Conservation (phyloP, 2,329 filamentous ascomycete genomes). For the Colletotrichum orbiculare region DNA sequence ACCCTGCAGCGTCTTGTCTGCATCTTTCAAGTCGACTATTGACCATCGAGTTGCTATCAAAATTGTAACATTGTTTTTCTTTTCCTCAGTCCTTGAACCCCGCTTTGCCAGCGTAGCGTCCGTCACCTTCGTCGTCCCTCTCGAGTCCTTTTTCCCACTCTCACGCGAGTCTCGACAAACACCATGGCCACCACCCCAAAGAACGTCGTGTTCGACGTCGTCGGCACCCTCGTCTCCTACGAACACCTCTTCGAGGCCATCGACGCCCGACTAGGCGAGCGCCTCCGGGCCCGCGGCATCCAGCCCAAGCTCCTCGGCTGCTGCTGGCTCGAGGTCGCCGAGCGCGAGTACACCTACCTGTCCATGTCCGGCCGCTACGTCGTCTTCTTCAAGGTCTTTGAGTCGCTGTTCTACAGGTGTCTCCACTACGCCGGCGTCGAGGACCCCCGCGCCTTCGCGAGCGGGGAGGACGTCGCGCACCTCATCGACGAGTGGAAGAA, state of each 20-base stretch:
- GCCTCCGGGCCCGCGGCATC: slow-evolving; percentile 52
- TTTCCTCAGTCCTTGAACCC: no score
- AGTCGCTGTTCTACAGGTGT: slow-evolving; percentile 59
- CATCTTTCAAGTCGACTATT: no score
- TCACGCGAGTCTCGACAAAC: no score
- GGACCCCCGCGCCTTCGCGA: slow-evolving; percentile 54
- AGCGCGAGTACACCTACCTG: slow-evolving; percentile 62
- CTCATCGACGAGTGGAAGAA: slow-evolving; percentile 52
- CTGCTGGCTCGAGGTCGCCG: slow-evolving; percentile 58
- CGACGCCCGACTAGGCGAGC: slow-evolving; percentile 52
- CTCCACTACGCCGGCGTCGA: slow-evolving; percentile 56
- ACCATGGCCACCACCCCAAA: slow-evolving; percentile 41
- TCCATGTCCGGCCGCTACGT: slow-evolving; percentile 56
- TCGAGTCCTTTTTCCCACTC: no score
- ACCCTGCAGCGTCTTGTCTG: no score
- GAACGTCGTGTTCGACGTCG: slow-evolving; percentile 63
- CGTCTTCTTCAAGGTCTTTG: slow-evolving; percentile 55
- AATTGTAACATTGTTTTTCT: no score
- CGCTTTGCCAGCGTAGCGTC: no score
- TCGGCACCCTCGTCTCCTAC: slow-evolving; percentile 61
- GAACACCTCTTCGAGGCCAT: slow-evolving; percentile 55
- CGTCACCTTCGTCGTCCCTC: no score
- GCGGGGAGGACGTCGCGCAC: slow-evolving; percentile 53
- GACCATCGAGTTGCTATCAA: no score
- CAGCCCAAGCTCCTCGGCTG: slow-evolving; percentile 57